Conservation (phyloP, 305 asterid genomes). For the Ilex paraguariensis region DNA sequence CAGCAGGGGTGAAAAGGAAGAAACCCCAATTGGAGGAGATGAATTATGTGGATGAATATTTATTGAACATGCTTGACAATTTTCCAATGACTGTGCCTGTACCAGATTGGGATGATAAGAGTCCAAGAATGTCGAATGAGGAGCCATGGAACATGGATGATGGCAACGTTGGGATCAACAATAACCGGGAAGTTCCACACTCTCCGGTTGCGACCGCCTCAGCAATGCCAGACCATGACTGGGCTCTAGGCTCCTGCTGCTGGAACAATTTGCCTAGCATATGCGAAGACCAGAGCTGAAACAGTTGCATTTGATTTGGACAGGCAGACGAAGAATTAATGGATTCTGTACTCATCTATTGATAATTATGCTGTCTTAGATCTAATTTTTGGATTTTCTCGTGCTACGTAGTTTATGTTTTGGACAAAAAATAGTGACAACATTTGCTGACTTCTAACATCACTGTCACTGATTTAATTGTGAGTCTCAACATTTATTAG, state of each 20-base stretch:
- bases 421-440: too few relatives aligned
- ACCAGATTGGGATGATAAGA: constrained; percentile 47
- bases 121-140: neutral
- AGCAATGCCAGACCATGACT: constrained; percentile 24
- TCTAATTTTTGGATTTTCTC: too few relatives aligned
- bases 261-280: constrained; percentile 64
- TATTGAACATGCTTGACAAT: constrained; percentile 46
- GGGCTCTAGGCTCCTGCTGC: constrained; percentile 34
- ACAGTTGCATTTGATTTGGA: too few relatives aligned
- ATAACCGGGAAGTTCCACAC: constrained; percentile 19
- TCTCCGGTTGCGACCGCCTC: constrained; percentile 22
- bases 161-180: constrained; percentile 19
- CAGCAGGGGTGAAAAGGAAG: constrained; percentile 17
- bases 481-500: too few relatives aligned
- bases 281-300: too few relatives aligned
- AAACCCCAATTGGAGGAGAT: constrained; percentile 13
- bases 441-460: too few relatives aligned
- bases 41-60: constrained; percentile 40
- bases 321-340: too few relatives aligned
- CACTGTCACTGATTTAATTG: too few relatives aligned
- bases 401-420: too few relatives aligned
- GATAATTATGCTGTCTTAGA: too few relatives aligned
- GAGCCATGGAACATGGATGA: constrained; percentile 15
- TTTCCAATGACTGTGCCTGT: constrained; percentile 48
- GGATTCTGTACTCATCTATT: too few relatives aligned